Conservation (phyloP, 352 stramenopile genomes). For the Phytopythium helicoides region DNA sequence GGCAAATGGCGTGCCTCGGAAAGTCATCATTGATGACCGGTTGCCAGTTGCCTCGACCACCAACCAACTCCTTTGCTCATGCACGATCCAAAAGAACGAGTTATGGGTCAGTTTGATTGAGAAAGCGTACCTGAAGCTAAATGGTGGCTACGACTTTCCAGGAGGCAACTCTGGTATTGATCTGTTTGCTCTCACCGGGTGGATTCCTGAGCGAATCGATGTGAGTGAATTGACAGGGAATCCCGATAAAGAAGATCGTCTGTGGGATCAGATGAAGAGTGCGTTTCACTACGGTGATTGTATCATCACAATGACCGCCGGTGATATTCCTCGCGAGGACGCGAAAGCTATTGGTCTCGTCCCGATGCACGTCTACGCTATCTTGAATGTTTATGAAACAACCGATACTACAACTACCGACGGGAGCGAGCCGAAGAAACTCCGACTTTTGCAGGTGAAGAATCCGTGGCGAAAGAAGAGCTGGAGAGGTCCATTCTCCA, state of each 20-base stretch:
- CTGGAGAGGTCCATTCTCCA: constrained; percentile 86
- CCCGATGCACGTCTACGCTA: constrained; percentile 95
- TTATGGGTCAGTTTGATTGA: constrained; percentile 96
- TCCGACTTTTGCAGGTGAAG: constrained; percentile 92
- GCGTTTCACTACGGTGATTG: constrained; percentile 96
- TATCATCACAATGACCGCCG: constrained; percentile 96
- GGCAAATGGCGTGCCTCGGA: constrained; percentile 92
- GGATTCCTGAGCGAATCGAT: constrained; percentile 95
- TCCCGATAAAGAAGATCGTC: constrained; percentile 94
- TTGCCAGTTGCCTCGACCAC: constrained; percentile 85
- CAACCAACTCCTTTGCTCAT: constrained; percentile 82
- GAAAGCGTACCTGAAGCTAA: constrained; percentile 98
- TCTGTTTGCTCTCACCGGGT: constrained; percentile 97
- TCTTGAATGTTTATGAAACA: constrained; percentile 92
- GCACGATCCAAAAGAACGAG: constrained; percentile 76
- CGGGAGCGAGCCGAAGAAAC: constrained; percentile 46
- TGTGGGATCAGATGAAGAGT: constrained; percentile 93
- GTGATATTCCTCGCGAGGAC: constrained; percentile 64
- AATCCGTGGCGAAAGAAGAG: constrained; percentile 94
- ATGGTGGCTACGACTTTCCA: constrained; percentile 97
- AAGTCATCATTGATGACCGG: constrained; percentile 95
- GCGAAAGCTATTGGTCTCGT: constrained; percentile 91
- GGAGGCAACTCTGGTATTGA: constrained; percentile 98
- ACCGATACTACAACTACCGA: constrained; percentile 15
- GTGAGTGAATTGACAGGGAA: constrained; percentile 53